phyloP scores from a whole-genome alignment of 1,284 basidiomycete genomes.

The Neolentinus lepideus region DNA sequence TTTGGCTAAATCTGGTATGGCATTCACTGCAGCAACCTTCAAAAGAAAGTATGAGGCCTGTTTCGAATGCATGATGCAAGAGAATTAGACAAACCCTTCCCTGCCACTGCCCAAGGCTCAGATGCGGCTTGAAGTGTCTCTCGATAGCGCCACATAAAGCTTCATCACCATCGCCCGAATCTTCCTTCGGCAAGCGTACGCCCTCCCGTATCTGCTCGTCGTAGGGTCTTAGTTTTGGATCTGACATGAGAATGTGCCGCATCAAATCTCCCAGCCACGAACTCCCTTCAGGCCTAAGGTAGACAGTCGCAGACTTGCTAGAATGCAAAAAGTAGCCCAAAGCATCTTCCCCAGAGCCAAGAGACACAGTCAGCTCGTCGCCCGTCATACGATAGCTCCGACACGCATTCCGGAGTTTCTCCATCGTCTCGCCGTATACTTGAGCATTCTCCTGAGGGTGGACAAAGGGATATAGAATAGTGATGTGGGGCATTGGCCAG shows the following conservation, averaged over 20 bases:
- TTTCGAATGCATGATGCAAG: background rate
- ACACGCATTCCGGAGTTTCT: background rate
- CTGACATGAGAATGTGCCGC: background rate
- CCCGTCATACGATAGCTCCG: background rate
- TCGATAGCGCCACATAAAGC: background rate
- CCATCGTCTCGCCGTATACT: background rate
- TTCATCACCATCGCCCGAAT: background rate
- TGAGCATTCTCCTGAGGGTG: background rate
- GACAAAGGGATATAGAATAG: background rate
- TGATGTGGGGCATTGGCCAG: conserved; percentile 1
- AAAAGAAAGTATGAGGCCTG: background rate
- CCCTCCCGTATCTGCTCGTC: conserved; percentile 1
- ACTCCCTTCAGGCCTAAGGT: background rate
- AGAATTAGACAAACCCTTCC: background rate
- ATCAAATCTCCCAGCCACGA: background rate
- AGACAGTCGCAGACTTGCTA: background rate
- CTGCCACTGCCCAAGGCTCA: conserved; percentile 1
- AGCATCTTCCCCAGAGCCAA: background rate
- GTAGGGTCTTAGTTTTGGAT: background rate
- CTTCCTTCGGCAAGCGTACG: background rate
- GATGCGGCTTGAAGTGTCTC: background rate
- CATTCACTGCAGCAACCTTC: background rate
- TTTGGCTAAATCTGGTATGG: background rate
- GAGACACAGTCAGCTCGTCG: background rate
- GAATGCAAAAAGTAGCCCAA: background rate